phyloP scores from a whole-genome alignment of 345 rosid species.

The Excoecaria cochinchinensis region DNA sequence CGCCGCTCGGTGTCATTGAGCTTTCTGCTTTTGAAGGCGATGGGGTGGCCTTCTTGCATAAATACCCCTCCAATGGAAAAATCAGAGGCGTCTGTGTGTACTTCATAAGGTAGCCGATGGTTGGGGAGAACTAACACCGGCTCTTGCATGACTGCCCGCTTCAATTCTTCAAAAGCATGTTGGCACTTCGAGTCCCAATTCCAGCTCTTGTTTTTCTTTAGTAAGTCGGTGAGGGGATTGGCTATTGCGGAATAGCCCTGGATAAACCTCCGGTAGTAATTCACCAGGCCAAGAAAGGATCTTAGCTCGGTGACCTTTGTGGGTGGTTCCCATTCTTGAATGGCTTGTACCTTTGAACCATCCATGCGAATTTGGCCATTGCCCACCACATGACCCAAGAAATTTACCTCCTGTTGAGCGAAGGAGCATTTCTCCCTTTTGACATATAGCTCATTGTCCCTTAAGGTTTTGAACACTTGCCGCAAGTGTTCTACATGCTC shows the following conservation, averaged over 20 bases:
- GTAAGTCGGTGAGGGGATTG: background rate
- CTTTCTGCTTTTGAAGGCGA: background rate
- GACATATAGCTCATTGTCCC: background rate
- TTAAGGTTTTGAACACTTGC: background rate
- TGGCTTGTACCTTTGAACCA: background rate
- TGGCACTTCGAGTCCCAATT: background rate
- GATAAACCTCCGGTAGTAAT: slow-evolving; percentile 10
- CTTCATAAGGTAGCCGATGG: background rate
- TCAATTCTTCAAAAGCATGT: background rate
- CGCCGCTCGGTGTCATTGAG: background rate
- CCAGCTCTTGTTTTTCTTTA: background rate
- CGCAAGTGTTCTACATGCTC: background rate
- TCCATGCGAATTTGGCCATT: slow-evolving; percentile 4
- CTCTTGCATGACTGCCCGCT: background rate
- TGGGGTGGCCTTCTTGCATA: background rate
- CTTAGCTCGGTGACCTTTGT: too few species aligned
- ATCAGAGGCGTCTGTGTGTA: background rate
- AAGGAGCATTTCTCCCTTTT: slow-evolving; percentile 14
- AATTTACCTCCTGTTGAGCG: background rate
- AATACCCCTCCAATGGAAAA: background rate
- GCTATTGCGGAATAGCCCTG: background rate
- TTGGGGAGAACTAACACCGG: background rate
- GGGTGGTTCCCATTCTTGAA: background rate
- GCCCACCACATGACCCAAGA: background rate
- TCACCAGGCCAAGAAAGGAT: background rate